Evolutionary conservation across 2,329 filamentous ascomycete genomes (phyloP), one percentile per base, ranked within the genome.

Genomic region (Trichoderma sp.): DNA sequence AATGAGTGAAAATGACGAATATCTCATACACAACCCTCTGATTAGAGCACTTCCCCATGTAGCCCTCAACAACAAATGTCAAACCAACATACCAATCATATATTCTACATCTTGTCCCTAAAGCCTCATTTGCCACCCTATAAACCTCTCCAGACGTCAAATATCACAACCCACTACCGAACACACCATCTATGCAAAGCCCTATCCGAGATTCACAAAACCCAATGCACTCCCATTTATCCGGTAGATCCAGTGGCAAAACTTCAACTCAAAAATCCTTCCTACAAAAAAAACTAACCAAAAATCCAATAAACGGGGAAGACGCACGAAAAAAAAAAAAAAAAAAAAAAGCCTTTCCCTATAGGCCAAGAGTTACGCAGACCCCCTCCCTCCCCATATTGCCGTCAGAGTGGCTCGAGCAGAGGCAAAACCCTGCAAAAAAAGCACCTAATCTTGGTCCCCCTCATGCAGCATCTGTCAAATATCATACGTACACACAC

Each of bases 161-260:
- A 63, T 28, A 37, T 32, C 18, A 14, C n/a, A n/a, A 63, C 14
- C 59, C 59, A 63, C 30, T 34, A 63, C 52, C 18, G 30, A 37
- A 52, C 37, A 63, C 26, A 37, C 43, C 51, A 63, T 46, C 46
- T 51, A 63, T 63, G 59, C 59, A 63, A 52, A 28, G 5, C 28
- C 46, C 59, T 52, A 37, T 21, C 30, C 24, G 26, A 32, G 28
- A 52, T 52, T 63, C 59, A 63, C 46, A 51, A 63, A 52, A 52
- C 28, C 59, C 46, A 63, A 52, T 37, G 26, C 30, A 34, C 13
- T 37, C 7, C 30, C 37, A 52, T 63, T 63, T 63, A 63, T 21
- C 59, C 59, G 51, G 61, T 30, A 55, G 61, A 65, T 65, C 61
- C 39, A 65, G 61, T 56, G 61, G 61, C 61, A 65, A 65, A 65